phyloP scores from a whole-genome alignment of 2,329 filamentous ascomycete species.

The Aureobasidium lini region DNA sequence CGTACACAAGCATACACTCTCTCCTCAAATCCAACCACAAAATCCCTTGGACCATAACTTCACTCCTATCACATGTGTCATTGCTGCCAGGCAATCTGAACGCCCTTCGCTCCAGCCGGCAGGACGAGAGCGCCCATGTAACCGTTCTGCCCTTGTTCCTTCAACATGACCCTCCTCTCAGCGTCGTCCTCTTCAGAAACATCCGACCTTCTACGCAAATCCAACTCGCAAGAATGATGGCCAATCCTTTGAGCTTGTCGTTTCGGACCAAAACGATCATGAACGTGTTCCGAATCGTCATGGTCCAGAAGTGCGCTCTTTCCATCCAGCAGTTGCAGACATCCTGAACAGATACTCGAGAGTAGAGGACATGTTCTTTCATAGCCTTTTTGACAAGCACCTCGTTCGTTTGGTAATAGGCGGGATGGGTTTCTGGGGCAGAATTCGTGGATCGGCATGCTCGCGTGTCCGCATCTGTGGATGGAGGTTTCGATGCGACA shows the following conservation, averaged over 20 bases:
- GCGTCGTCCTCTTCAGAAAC: background rate
- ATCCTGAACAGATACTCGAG: background rate
- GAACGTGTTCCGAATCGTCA: background rate
- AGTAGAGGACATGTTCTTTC: background rate
- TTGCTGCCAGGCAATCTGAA: constrained; percentile 1
- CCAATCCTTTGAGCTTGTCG: background rate
- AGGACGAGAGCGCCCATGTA: background rate
- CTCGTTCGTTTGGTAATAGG: background rate
- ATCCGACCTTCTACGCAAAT: background rate
- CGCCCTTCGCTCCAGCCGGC: background rate
- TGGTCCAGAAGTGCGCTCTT: background rate
- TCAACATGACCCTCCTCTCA: background rate
- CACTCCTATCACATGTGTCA: background rate
- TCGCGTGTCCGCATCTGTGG: constrained; percentile 7
- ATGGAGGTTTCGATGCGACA: constrained; percentile 12
- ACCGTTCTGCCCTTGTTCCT: background rate
- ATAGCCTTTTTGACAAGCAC: constrained; percentile 3
- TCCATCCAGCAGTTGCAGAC: background rate
- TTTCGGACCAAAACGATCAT: background rate
- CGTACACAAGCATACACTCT: background rate
- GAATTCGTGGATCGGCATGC: constrained; percentile 12
- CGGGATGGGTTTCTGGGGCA: constrained; percentile 1
- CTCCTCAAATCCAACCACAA: background rate
- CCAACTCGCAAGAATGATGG: background rate
- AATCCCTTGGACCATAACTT: background rate